These are phyloP conservation scores for Pleochaeta shiraiana DNA, from an alignment of 2,329 filamentous ascomycete species.

Conservation along the genomic window DNA sequence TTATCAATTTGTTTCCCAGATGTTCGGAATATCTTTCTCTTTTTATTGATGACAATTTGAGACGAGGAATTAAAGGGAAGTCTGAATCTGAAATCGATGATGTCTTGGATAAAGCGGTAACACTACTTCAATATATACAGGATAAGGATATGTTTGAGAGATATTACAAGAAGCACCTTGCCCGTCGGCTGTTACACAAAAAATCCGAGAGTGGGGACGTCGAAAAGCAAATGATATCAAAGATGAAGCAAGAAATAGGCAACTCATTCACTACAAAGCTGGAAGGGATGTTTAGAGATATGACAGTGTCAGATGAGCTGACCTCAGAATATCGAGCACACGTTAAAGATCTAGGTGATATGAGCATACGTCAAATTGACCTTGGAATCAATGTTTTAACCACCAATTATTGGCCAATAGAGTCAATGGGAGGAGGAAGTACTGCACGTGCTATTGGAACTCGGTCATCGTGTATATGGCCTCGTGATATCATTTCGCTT, in stretches of 20 bases:
- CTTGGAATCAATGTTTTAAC: conserved; percentile 72
- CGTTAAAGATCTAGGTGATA: conserved; percentile 29
- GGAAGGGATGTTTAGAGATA: conserved; percentile 96
- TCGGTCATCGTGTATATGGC: conserved; percentile 42
- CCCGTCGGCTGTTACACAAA: conserved; percentile 64
- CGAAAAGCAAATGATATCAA: conserved; percentile 85
- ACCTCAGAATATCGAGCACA: conserved; percentile 55
- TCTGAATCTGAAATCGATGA: conserved; percentile 70
- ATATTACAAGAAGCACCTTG: conserved; percentile 96
- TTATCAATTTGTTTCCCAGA: conserved; percentile 76
- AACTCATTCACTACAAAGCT: conserved; percentile 86
- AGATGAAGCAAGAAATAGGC: conserved; percentile 93
- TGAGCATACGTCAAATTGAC: conserved; percentile 43
- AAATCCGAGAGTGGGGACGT: conserved; percentile 82
- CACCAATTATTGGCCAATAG: conserved; percentile 86
- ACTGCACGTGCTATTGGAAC: conserved; percentile 27
- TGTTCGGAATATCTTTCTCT: conserved; percentile 86
- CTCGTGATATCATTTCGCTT: conserved; percentile 47
- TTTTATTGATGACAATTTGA: conserved; percentile 92
- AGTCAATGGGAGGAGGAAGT: conserved; percentile 48
- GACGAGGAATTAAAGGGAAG: conserved; percentile 82
- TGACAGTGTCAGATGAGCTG: conserved; percentile 69
- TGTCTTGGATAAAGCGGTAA: conserved; percentile 74
- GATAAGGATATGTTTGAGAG: conserved; percentile 92
- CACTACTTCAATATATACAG: conserved; percentile 65